phyloP scores from a whole-genome alignment of 164 flowering plant genomes.

The Sextonia rubra region DNA sequence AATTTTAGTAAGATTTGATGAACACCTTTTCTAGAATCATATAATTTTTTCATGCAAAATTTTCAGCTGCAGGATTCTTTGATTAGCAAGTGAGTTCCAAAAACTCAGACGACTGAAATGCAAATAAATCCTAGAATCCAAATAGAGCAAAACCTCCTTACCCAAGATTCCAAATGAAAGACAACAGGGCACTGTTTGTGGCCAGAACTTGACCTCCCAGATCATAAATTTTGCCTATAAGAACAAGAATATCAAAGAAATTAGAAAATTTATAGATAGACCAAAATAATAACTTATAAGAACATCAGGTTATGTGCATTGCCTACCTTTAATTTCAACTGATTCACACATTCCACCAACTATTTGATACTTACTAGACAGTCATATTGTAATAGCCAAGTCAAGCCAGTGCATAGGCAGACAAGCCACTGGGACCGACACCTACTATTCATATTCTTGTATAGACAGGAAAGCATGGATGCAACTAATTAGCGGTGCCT shows the following conservation, averaged over 20 bases:
- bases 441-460: constrained; percentile 69
- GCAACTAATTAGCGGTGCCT: too few relatives aligned
- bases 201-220: constrained; percentile 87
- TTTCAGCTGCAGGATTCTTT: too few relatives aligned
- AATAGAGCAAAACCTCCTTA: too few relatives aligned
- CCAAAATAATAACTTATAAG: background rate
- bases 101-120: too few relatives aligned
- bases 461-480: constrained; percentile 53
- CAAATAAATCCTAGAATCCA: too few relatives aligned
- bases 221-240: constrained; percentile 65
- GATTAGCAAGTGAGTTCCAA: too few relatives aligned
- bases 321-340: constrained; percentile 61
- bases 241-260: background rate
- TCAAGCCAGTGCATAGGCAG: constrained; percentile 65
- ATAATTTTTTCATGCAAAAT: too few relatives aligned
- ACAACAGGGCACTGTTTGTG: constrained; percentile 66
- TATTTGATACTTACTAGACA: constrained; percentile 49
- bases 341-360: constrained; percentile 85
- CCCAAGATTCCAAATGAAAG: constrained; percentile 66
- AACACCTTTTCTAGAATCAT: too few relatives aligned
- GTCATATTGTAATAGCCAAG: constrained; percentile 62
- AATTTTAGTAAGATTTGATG: too few relatives aligned
- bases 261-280: background rate
- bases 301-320: background rate
- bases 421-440: constrained; percentile 80